phyloP scores from a whole-genome alignment of 1,139 yeast species.

The Lizanozyma gosingica region DNA sequence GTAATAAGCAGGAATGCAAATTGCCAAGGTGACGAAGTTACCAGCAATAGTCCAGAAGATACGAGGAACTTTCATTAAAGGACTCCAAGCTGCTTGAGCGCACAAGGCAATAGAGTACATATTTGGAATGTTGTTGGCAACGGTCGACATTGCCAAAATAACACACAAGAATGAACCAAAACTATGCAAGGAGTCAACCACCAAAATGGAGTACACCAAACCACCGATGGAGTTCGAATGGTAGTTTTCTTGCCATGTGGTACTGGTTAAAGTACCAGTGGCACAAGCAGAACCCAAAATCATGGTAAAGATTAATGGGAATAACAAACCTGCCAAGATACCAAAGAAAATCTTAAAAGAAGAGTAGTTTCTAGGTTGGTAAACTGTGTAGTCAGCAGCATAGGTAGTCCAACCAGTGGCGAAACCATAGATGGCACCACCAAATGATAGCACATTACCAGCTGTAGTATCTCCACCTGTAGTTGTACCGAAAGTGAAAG shows the following conservation, averaged over 20 bases:
- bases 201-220: constrained; percentile 67
- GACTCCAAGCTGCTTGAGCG: constrained; percentile 76
- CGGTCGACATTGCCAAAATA: constrained; percentile 69
- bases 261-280: constrained; percentile 45
- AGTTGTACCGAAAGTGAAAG: constrained; percentile 39
- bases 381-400: constrained; percentile 88
- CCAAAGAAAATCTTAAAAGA: constrained; percentile 52
- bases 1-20: constrained; percentile 82
- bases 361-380: constrained; percentile 60
- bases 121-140: constrained; percentile 87
- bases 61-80: constrained; percentile 67
- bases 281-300: constrained; percentile 84
- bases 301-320: constrained; percentile 67
- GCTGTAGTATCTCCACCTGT: constrained; percentile 54
- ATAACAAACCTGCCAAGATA: constrained; percentile 51
- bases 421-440: constrained; percentile 79
- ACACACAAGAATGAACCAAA: constrained; percentile 90
- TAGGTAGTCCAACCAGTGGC: constrained; percentile 95
- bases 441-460: constrained; percentile 73
- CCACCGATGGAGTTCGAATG: constrained; percentile 64
- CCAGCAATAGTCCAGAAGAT: constrained; percentile 72
- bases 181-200: constrained; percentile 70
- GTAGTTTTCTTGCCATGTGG: constrained; percentile 46
- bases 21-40: constrained; percentile 69
- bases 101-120: constrained; percentile 83